phyloP scores from a whole-genome alignment of 75 land plant species.

The Pinus albicaulis region DNA sequence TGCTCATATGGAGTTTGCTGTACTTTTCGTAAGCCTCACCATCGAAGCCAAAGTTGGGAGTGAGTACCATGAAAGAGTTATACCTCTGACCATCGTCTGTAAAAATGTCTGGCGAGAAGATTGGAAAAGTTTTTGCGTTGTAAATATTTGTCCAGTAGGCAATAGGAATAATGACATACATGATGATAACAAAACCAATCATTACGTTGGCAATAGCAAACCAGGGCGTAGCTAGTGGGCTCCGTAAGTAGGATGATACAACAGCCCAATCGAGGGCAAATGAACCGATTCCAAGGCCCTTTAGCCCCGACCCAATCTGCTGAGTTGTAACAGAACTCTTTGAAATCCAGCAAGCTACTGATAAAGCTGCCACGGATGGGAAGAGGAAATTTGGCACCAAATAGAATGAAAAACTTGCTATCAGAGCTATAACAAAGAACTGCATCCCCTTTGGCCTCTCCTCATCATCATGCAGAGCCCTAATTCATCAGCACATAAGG shows the following conservation, averaged over 20 bases:
- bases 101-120: slow-evolving; percentile 60
- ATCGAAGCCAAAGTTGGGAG: slow-evolving; percentile 39
- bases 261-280: slow-evolving; percentile 70
- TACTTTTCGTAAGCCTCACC: slow-evolving; percentile 42
- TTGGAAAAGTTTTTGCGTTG: slow-evolving; percentile 65
- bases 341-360: slow-evolving; percentile 31
- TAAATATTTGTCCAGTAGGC: slow-evolving; percentile 59
- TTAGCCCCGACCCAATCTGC: slow-evolving; percentile 38
- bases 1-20: slow-evolving; percentile 65
- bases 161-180: slow-evolving; percentile 46
- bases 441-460: slow-evolving; percentile 54
- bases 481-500: slow-evolving; percentile 15
- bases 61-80: slow-evolving; percentile 40
- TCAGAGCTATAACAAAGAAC: slow-evolving; percentile 57
- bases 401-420: slow-evolving; percentile 63
- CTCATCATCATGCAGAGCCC: slow-evolving; percentile 61
- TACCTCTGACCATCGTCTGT: slow-evolving; percentile 42
- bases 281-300: slow-evolving; percentile 48
- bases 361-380: slow-evolving; percentile 35
- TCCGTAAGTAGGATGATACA: slow-evolving; percentile 45
- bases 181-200: slow-evolving; percentile 48
- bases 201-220: slow-evolving; percentile 58
- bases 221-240: slow-evolving; percentile 65
- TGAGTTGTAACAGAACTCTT: slow-evolving; percentile 27
- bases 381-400: slow-evolving; percentile 59